phyloP scores from a whole-genome alignment of 2,329 filamentous ascomycete genomes.

The Cladosporium sp. region DNA sequence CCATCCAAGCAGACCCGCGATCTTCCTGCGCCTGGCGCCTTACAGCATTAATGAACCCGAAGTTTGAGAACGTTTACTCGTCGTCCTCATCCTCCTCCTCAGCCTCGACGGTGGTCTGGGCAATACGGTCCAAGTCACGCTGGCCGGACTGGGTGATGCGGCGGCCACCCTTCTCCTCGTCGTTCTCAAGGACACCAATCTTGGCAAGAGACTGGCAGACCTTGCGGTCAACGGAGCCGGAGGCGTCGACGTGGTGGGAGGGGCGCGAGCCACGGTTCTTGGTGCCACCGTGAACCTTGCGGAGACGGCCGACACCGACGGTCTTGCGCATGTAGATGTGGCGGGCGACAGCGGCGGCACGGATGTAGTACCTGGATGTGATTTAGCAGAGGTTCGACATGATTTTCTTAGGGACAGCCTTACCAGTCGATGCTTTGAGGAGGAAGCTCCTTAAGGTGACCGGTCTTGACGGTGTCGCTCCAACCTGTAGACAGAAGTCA shows the following conservation, averaged over 20 bases:
- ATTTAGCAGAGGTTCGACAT: background rate
- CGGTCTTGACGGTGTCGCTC: constrained; percentile 99
- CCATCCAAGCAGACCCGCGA: constrained; percentile 5
- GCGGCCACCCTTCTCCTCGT: constrained; percentile 97
- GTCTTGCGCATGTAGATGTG: constrained; percentile 99
- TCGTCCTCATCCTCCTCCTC: constrained; percentile 46
- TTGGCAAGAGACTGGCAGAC: constrained; percentile 97
- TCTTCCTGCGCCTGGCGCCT: constrained; percentile 12
- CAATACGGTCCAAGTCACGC: constrained; percentile 89
- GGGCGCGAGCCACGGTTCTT: constrained; percentile 95
- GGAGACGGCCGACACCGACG: constrained; percentile 94
- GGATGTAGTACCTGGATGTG: constrained; percentile 62
- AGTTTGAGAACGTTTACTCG: constrained; percentile 19
- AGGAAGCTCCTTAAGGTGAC: constrained; percentile 91
- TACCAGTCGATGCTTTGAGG: constrained; percentile 95
- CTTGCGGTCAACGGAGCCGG: constrained; percentile 94
- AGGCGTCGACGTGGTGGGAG: constrained; percentile 92
- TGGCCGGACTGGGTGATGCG: constrained; percentile 97
- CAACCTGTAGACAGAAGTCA: constrained; percentile 65
- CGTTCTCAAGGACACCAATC: constrained; percentile 95
- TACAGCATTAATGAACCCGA: constrained; percentile 9
- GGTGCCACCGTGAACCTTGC: constrained; percentile 83
- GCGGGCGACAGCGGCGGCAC: constrained; percentile 90
- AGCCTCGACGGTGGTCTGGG: constrained; percentile 48
- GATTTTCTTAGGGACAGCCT: background rate